Evolutionary conservation across 164 flowering plant genomes (phyloP).

Genomic region (Aristolochia contorta): DNA sequence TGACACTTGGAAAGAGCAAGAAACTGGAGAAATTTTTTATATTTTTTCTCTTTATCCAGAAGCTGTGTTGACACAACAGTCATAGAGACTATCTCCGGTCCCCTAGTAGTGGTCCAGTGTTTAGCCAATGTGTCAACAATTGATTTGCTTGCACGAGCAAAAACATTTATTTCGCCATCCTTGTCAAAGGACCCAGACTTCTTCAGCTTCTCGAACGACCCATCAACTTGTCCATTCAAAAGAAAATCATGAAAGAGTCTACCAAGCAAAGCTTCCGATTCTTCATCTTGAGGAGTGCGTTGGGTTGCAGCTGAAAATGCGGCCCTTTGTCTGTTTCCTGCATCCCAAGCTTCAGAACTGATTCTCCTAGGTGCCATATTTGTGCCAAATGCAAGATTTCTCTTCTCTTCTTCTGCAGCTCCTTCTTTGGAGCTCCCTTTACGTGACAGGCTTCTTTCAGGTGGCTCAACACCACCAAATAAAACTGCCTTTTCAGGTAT

Average conservation of each 20-base stretch:
- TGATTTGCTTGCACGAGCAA: slow-evolving; percentile 75
- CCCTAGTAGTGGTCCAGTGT: slow-evolving; percentile 98
- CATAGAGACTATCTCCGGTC: slow-evolving; percentile 74
- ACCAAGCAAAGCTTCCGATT: slow-evolving; percentile 77
- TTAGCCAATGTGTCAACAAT: slow-evolving; percentile 87
- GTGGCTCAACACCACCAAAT: slow-evolving; percentile 92
- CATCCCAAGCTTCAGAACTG: slow-evolving; percentile 70
- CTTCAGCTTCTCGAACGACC: slow-evolving; percentile 54
- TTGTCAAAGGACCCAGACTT: slow-evolving; percentile 75
- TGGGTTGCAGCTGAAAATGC: slow-evolving; percentile 37
- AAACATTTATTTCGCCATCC: slow-evolving; percentile 77
- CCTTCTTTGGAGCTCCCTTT: slow-evolving; percentile 85
- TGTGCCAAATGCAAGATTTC: slow-evolving; percentile 40
- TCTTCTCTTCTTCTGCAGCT: slow-evolving; percentile 53
- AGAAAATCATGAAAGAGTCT: slow-evolving; percentile 78
- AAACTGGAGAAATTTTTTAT: slow-evolving; percentile 78
- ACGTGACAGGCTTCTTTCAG: slow-evolving; percentile 84
- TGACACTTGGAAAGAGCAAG: slow-evolving; percentile 94
- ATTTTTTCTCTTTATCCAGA: slow-evolving; percentile 85
- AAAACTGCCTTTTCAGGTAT: slow-evolving; percentile 91
- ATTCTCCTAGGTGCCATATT: slow-evolving; percentile 59
- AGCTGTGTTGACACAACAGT: slow-evolving; percentile 71
- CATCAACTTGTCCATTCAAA: slow-evolving; percentile 58
- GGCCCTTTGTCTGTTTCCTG: slow-evolving; percentile 48
- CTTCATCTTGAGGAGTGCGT: slow-evolving; percentile 69